Evolutionary conservation across 371 early-diverging fungal genomes (phyloP), one percentile per base, ranked within the genome.

Genomic region (Rhizomucor miehei): DNA sequence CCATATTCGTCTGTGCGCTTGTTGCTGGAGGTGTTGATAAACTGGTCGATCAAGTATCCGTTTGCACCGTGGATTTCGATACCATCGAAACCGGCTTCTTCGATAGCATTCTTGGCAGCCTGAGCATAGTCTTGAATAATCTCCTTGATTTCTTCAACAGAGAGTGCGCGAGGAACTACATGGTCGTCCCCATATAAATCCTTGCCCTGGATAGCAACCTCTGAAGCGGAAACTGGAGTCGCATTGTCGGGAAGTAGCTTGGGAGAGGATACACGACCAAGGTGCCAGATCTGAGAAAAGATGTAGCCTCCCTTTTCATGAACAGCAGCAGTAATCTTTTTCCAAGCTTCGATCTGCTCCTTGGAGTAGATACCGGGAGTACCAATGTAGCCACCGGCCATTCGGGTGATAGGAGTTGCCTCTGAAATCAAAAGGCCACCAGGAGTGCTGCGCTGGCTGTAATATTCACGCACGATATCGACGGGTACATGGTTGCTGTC

Each of bases 41-140:
- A 61, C 45, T 82, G 79, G 44, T 79, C 69, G 43, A 84, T 39
- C 50, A 88, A 66, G 61, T 83, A 86, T 1, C 86, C 86, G 45
- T 88, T 79, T 0, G 84, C 87, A 51, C 66, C 77, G 63, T 91
- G 90, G 20, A 91, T 69, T 52, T 89, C 86, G 5, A 89, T 65
- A 29, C 79, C 85, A 48, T 89, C 85, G 57, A 89, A 88, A 1
- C 81, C 87, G 10, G 78, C 77, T 8, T n/a, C n/a, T 41, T 55
- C 48, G 16, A 68, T 50, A 38, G 78, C 61, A 38, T 69, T 56
- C 44, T 56, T 37, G 24, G 78, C 77, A 6, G 84, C 79, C 8
- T 54, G 50, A 9, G 40, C 84, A 74, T 86, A 95, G n/a, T 80
- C 81, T 19, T 73, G 40, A 17, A 79, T 66, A 11, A 85, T 51